Conservation (phyloP, 1,284 basidiomycete species). For the Ustilago hordei region DNA sequence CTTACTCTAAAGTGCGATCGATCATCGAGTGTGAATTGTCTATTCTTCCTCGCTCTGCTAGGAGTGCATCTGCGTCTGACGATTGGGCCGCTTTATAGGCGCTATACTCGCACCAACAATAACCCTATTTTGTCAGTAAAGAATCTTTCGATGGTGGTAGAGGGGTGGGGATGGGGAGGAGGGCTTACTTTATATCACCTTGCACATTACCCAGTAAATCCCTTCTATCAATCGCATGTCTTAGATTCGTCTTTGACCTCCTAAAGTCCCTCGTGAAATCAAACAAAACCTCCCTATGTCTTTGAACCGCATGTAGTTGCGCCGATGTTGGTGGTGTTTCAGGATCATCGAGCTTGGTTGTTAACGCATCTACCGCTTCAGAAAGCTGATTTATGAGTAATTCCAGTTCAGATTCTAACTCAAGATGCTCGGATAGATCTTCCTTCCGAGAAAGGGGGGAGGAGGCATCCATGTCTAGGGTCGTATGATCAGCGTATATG, state of each 20-base stretch:
- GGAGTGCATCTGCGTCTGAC: slow-evolving; percentile 84
- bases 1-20: slow-evolving; percentile 86
- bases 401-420: slow-evolving; percentile 82
- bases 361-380: slow-evolving; percentile 72
- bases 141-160: neutral
- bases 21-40: slow-evolving; percentile 95
- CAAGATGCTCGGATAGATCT: slow-evolving; percentile 56
- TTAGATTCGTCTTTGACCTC: slow-evolving; percentile 70
- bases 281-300: slow-evolving; percentile 88
- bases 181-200: slow-evolving; percentile 89
- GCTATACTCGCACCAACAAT: slow-evolving; percentile 53
- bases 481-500: slow-evolving; percentile 37
- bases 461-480: slow-evolving; percentile 40
- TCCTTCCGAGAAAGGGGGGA: slow-evolving; percentile 12
- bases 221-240: slow-evolving; percentile 84
- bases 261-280: slow-evolving; percentile 82
- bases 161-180: neutral
- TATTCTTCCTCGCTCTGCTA: slow-evolving; percentile 87
- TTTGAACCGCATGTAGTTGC: slow-evolving; percentile 87
- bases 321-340: slow-evolving; percentile 82
- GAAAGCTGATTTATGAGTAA: slow-evolving; percentile 77
- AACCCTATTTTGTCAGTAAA: neutral
- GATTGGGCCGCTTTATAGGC: slow-evolving; percentile 80
- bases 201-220: slow-evolving; percentile 90
- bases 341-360: slow-evolving; percentile 77